A percentile compares a stretch with the other conserved stretches of the same genome.
These are phyloP conservation scores for Sordariomycetes sp. DNA, from an alignment of 2,329 filamentous ascomycete genomes.

Conservation along the genomic window DNA sequence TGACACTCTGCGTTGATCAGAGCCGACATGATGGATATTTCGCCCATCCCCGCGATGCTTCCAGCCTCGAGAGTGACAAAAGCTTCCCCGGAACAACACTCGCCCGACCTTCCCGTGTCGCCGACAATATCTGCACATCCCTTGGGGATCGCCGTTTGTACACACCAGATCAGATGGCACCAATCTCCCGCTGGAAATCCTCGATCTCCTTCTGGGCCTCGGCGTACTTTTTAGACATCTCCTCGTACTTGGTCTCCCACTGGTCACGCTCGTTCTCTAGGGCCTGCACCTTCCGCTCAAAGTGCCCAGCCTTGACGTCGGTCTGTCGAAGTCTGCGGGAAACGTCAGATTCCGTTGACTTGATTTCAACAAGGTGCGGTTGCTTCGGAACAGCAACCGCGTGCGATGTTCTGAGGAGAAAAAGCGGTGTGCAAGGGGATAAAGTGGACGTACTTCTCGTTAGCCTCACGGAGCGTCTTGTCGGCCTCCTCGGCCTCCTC, in stretches of 20 bases:
- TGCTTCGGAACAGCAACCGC: neutral
- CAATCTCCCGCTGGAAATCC: constrained; percentile 81
- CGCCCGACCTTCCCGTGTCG: neutral
- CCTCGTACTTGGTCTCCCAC: constrained; percentile 97
- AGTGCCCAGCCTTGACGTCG: constrained; percentile 98
- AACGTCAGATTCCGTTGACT: neutral
- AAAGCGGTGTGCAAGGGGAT: neutral
- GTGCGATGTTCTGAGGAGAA: neutral
- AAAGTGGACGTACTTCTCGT: constrained; percentile 72
- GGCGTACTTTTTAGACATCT: constrained; percentile 84
- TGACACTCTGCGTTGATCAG: neutral
- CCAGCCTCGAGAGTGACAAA: neutral
- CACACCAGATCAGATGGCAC: constrained; percentile 56
- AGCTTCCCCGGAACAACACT: neutral
- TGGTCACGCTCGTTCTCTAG: constrained; percentile 83
- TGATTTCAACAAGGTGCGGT: no score
- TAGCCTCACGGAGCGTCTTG: constrained; percentile 90
- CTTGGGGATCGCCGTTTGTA: constrained; percentile 14
- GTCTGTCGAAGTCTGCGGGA: constrained; percentile 78
- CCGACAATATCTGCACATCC: neutral
- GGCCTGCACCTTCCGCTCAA: constrained; percentile 97
- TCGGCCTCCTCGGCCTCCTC: constrained; percentile 96
- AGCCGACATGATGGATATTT: neutral
- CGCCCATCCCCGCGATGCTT: neutral
- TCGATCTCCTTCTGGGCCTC: constrained; percentile 80